These are phyloP conservation scores for Acidomyces sp. DNA, from an alignment of 495 filamentous ascomycete species.

Conservation along the genomic window DNA sequence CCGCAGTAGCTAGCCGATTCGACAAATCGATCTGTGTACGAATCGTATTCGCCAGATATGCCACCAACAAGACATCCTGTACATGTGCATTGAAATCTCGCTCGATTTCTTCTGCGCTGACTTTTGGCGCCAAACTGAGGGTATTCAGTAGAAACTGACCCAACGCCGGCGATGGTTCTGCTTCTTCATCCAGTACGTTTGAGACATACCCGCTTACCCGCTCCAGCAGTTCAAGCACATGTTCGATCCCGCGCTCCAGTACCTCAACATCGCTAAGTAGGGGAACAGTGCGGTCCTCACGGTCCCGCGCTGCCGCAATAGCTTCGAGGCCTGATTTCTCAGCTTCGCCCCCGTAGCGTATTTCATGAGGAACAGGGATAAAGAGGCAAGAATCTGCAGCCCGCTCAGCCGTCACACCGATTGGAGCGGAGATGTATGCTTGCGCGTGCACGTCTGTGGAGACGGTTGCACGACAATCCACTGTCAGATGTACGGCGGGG, in stretches of 20 bases:
- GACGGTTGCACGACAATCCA: constrained; percentile 75
- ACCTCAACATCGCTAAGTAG: constrained; percentile 78
- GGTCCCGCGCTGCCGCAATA: constrained; percentile 67
- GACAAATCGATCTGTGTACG: constrained; percentile 97
- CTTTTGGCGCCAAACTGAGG: constrained; percentile 83
- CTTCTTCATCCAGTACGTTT: constrained; percentile 59
- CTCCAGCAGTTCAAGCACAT: constrained; percentile 75
- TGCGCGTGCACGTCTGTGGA: constrained; percentile 70
- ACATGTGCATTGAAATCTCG: constrained; percentile 98
- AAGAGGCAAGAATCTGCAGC: constrained; percentile 91
- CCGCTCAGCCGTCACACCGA: constrained; percentile 87
- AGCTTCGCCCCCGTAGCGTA: constrained; percentile 67
- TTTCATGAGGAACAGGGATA: constrained; percentile 87
- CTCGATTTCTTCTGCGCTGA: constrained; percentile 78
- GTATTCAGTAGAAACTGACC: constrained; percentile 91
- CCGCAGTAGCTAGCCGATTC: constrained; percentile 78
- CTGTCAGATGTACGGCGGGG: constrained; percentile 89
- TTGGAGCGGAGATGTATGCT: constrained; percentile 86
- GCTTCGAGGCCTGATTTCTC: constrained; percentile 86
- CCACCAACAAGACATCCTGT: constrained; percentile 93
- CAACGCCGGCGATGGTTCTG: constrained; percentile 62
- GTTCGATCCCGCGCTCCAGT: constrained; percentile 69
- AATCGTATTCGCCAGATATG: constrained; percentile 95
- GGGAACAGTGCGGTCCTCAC: constrained; percentile 54
- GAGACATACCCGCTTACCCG: constrained; percentile 80